Conservation (phyloP, 2,329 filamentous ascomycete species). For the Aspergillus awamori region DNA sequence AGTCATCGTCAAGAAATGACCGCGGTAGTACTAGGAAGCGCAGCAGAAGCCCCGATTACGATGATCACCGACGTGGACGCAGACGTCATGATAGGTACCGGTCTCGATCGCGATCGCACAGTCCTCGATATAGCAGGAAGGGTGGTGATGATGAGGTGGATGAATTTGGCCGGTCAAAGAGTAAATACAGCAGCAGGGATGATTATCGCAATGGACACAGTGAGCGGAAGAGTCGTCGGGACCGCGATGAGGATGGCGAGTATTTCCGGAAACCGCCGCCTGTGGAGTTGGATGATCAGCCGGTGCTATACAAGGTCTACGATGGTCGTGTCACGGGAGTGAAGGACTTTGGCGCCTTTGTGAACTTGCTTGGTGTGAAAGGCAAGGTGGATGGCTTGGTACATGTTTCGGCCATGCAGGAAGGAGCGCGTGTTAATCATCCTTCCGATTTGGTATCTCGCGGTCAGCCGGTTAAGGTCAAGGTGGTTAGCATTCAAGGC, state of each 20-base stretch:
- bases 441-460: constrained; percentile 82
- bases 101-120: constrained; percentile 58
- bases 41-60: constrained; percentile 55
- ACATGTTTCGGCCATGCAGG: constrained; percentile 85
- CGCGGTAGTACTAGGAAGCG: constrained; percentile 52
- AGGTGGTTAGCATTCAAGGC: constrained; percentile 84
- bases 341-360: constrained; percentile 95
- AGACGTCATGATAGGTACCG: constrained; percentile 45
- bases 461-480: constrained; percentile 87
- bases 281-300: constrained; percentile 77
- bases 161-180: constrained; percentile 59
- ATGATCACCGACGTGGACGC: constrained; percentile 53
- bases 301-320: constrained; percentile 84
- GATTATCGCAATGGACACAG: constrained; percentile 48
- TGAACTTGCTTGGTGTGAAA: constrained; percentile 82
- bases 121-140: constrained; percentile 42
- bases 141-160: constrained; percentile 58
- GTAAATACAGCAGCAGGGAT: constrained; percentile 40
- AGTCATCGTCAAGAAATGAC: constrained; percentile 33
- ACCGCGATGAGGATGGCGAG: constrained; percentile 54
- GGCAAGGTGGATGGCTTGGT: constrained; percentile 92
- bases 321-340: constrained; percentile 86
- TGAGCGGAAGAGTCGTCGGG: constrained; percentile 44
- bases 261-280: constrained; percentile 67
- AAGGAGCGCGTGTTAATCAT: constrained; percentile 85